phyloP scores from a whole-genome alignment of 192 early-diverging fungal genomes.

The Diversispora epigaea region DNA sequence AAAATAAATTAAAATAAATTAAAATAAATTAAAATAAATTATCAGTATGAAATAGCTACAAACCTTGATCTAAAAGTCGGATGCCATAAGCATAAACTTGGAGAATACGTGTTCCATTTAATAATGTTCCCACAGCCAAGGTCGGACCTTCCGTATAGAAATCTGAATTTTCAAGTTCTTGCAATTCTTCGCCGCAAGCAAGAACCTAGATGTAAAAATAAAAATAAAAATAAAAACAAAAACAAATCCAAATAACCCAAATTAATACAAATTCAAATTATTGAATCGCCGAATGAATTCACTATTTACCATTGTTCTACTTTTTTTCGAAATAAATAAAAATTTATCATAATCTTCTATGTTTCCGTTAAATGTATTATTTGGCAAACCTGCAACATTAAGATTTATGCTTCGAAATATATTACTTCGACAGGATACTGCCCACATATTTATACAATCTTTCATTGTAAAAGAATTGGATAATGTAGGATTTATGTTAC shows the following conservation, averaged over 20 bases:
- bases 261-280: background rate
- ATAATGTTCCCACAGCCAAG: constrained; percentile 69
- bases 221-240: too few species aligned
- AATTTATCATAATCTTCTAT: constrained; percentile 51
- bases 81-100: constrained; percentile 82
- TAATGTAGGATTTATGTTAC: constrained; percentile 50
- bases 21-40: background rate
- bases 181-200: constrained; percentile 76
- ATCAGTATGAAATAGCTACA: background rate
- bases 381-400: constrained; percentile 34
- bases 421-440: constrained; percentile 59
- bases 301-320: constrained; percentile 58
- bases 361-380: constrained; percentile 24
- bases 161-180: constrained; percentile 70
- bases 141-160: constrained; percentile 79
- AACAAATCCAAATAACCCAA: background rate
- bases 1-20: too few species aligned
- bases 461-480: constrained; percentile 47
- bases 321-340: constrained; percentile 65
- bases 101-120: constrained; percentile 71
- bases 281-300: background rate
- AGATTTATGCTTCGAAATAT: constrained; percentile 45
- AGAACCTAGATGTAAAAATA: constrained; percentile 62
- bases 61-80: constrained; percentile 67
- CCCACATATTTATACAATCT: constrained; percentile 66